Conservation (phyloP, 169 alveolate genomes). For the Sarcocystis neurona region DNA sequence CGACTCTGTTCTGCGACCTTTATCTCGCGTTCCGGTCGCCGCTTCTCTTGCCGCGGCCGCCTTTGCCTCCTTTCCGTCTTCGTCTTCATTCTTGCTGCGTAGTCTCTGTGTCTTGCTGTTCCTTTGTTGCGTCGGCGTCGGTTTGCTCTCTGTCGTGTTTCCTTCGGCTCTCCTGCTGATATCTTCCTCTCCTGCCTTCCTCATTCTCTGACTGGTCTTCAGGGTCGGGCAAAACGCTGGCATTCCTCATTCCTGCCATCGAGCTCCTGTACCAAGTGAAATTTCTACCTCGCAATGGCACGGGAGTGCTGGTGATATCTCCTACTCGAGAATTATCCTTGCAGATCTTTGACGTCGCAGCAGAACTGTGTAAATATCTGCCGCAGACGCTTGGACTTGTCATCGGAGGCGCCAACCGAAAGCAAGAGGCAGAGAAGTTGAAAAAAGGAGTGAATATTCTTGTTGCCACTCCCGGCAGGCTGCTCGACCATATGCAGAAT, state of each 20-base stretch:
- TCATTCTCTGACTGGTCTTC: neutral
- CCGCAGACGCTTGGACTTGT: constrained; percentile 96
- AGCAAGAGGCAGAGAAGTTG: constrained; percentile 95
- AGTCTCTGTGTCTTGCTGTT: neutral
- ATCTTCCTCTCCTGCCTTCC: no score
- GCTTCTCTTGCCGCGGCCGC: neutral
- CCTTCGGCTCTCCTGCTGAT: neutral
- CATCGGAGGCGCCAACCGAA: constrained; percentile 98
- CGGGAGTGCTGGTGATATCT: constrained; percentile 85
- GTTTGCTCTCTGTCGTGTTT: neutral
- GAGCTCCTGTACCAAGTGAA: constrained; percentile 93
- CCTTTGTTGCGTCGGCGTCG: neutral
- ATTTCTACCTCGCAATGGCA: constrained; percentile 95
- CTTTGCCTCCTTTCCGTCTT: neutral
- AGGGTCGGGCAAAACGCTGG: constrained; percentile 99
- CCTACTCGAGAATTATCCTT: constrained; percentile 98
- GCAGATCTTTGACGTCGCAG: constrained; percentile 96
- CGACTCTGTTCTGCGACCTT: no score
- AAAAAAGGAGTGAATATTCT: constrained; percentile 94
- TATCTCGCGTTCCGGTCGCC: neutral
- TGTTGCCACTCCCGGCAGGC: constrained; percentile 99
- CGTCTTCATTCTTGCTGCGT: neutral
- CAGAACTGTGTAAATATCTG: constrained; percentile 89
- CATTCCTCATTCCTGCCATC: constrained; percentile 97
- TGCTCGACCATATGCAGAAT: constrained; percentile 97